Base-by-base conservation (phyloP, 192 early-diverging fungal species). In the Entomortierella parvispora region DNA sequence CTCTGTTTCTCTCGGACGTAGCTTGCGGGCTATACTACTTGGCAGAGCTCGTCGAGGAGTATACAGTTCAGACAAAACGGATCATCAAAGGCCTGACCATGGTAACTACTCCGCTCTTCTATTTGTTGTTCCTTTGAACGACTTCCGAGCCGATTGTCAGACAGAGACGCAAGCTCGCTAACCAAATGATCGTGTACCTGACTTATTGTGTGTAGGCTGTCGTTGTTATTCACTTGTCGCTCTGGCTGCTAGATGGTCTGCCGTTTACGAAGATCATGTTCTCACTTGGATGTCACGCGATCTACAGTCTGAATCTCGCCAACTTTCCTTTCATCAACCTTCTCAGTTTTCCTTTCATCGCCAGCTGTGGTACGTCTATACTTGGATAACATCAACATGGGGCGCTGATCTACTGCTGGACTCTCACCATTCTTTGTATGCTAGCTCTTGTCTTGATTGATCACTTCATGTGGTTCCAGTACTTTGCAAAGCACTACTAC, bases 381-480 rank as follows among this genome's bases (percentile, higher is more conserved):
- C 47, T 3, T 56, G n/a, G 23, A 18, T 12, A n/a, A n/a, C n/a
- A n/a, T n/a, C n/a, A n/a, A n/a, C n/a, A n/a, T n/a, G n/a, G n/a
- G n/a, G n/a, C n/a, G n/a, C n/a, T n/a, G 62, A 44, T 33, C 20
- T 45, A 15, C 6, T 42, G 44, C 10, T 23, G 18, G 8, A 18
- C 40, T 51, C n/a, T n/a, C n/a, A n/a, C n/a, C n/a, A n/a, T n/a
- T n/a, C n/a, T 31, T 18, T 48, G 50, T 12, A 23, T 45, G 20
- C n/a, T n/a, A n/a, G n/a, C n/a, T n/a, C 75, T 99, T 33, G 93
- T 92, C 0, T 69, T 99, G 31, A 69, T 80, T n/a, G 92, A 97
- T 81, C 97, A 99, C 75, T 96, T 96, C 68, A 52, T 93, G 58
- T 99, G 96, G 96, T 99, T 99, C 81, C 87, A 90, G 60, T 98